phyloP scores from a whole-genome alignment of 2,329 filamentous ascomycete genomes.

The Ceratocystis cacaofunesta region DNA sequence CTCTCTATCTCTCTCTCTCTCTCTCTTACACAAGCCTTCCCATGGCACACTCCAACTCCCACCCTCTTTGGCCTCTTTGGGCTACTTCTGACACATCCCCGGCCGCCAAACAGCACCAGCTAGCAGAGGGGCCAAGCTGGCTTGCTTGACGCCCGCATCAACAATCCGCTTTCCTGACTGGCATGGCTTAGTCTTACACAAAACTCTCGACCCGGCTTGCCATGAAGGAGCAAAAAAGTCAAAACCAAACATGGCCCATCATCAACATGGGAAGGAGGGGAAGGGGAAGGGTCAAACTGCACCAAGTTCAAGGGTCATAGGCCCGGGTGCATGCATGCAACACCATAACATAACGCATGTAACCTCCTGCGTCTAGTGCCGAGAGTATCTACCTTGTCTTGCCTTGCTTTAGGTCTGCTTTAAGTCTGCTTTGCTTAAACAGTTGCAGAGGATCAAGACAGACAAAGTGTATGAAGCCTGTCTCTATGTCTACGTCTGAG shows the following conservation, averaged over 20 bases:
- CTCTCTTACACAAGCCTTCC: background rate
- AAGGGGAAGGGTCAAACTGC: background rate
- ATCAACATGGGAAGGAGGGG: background rate
- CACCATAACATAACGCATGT: background rate
- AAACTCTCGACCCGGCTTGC: background rate
- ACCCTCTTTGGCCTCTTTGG: background rate
- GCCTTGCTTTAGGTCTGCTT: too few species aligned
- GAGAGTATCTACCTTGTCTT: background rate
- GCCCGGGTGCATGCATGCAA: constrained; percentile 2
- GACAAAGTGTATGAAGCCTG: background rate
- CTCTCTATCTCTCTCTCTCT: background rate
- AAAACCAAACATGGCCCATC: background rate
- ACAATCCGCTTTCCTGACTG: too few species aligned
- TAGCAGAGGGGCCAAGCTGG: background rate
- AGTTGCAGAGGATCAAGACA: background rate
- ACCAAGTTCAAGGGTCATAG: background rate
- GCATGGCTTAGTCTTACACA: too few species aligned
- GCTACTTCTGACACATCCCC: background rate
- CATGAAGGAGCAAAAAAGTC: constrained; percentile 2
- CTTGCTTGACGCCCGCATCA: too few species aligned
- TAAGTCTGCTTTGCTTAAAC: background rate
- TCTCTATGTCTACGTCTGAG: background rate
- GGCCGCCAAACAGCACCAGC: background rate
- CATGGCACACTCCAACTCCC: background rate
- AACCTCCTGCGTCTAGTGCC: constrained; percentile 5